Base-by-base conservation (phyloP, 2,329 filamentous ascomycete genomes). In the Cladorrhinum sp. region DNA sequence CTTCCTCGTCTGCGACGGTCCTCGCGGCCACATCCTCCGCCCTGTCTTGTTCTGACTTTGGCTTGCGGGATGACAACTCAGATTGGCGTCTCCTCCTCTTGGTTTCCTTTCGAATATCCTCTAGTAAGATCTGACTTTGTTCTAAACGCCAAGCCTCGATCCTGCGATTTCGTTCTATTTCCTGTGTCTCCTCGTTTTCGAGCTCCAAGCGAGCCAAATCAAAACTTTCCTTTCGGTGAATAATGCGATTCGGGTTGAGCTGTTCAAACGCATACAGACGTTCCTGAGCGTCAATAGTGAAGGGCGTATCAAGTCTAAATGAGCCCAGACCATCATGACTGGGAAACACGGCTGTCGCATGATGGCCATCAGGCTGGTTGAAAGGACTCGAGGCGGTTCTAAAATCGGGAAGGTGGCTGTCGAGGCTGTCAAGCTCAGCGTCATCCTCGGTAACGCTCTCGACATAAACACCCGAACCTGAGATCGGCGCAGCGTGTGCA, bases 131-230 rank as follows among this genome's bases (percentile, higher is more conserved):
- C 61, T 86, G 85, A 73, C 92, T 96, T 73, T 99, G 93, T 70
- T 98, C 94, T 70, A 96, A 76, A 59, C 93, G 85, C 95, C 95
- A 99, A 56, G 86, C 84, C 75, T 98, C 94, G 71, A 99, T 96
- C 62, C 94, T 85, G 68, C 88, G 86, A 71, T 88, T 89, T 71
- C 89, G 88, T 67, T 96, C 92, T 46, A 84, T 79, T 65, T 92
- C 88, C 46, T 87, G 83, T 26, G 80, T 76, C 36, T 79, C 76
- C 48, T 84, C 81, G 39, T 81, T 79, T 60, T 86, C 82, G 50
- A 81, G 66, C 64, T 84, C 80, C 18, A 80, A 69, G 56, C 80
- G 77, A 0, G 77, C 78, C 10, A 82, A 68, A 20, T 85, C 82
- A 12, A 83, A 71, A 64, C 80, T 83, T 65, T 85, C 84, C 10